These are phyloP conservation scores for Arxiozyma heterogenica DNA, from an alignment of 1,139 yeast species.

Conservation along the genomic window DNA sequence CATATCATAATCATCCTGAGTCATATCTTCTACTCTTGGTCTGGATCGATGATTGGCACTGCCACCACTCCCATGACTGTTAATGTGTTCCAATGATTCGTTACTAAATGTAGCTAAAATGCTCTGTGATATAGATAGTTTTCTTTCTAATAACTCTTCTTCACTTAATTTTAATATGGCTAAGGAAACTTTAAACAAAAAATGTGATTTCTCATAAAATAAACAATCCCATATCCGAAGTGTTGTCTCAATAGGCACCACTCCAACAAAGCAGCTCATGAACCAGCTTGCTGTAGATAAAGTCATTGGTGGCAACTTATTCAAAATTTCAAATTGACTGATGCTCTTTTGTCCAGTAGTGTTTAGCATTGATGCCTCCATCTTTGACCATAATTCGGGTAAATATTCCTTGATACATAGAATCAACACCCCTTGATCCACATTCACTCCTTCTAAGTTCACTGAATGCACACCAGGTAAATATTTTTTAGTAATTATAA, in stretches of 20 bases:
- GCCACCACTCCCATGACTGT: conserved; percentile 1
- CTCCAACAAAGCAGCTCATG: conserved; percentile 88
- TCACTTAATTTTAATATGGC: conserved; percentile 74
- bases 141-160: conserved; percentile 8
- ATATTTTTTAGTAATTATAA: conserved; percentile 72
- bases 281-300: conserved; percentile 96
- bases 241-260: conserved; percentile 77
- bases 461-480: conserved; percentile 88
- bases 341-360: conserved; percentile 5
- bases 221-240: conserved; percentile 89
- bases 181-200: conserved; percentile 71
- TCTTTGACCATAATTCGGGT: conserved; percentile 66
- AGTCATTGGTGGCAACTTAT: conserved; percentile 78
- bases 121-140: not conserved
- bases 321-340: conserved; percentile 28
- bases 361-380: conserved; percentile 31
- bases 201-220: conserved; percentile 83
- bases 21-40: conserved; percentile 3
- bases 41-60: not conserved
- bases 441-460: conserved; percentile 83
- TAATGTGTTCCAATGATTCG: conserved; percentile 4
- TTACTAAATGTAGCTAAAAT: conserved; percentile 10
- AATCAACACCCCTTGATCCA: conserved; percentile 91
- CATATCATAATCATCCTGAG: conserved; percentile 49
- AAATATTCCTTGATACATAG: conserved; percentile 72